Percentiles rank a stretch among this genome's conserved stretches.
These are phyloP conservation scores for Penicillium frequentans DNA, from an alignment of 2,329 filamentous ascomycete genomes.

Conservation along the genomic window DNA sequence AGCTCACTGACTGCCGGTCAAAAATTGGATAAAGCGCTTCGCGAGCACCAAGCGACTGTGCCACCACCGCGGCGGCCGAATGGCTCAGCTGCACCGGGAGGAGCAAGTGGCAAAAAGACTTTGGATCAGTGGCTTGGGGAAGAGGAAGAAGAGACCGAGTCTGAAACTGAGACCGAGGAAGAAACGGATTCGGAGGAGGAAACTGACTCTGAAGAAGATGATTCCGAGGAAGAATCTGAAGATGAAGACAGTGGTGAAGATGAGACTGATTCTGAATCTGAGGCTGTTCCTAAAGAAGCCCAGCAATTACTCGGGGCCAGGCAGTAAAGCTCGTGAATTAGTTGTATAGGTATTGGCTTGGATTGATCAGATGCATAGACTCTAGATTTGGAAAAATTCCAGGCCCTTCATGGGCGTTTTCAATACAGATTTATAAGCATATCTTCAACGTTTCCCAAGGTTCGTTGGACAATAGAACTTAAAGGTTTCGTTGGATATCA, in stretches of 20 bases:
- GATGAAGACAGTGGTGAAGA: conserved; percentile 50
- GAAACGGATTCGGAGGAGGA: conserved; percentile 48
- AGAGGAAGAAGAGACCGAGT: conserved; percentile 57
- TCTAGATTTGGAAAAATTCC: neutral
- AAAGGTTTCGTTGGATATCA: too few species aligned
- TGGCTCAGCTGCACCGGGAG: conserved; percentile 20
- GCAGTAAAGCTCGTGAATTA: neutral
- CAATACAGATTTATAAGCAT: too few species aligned
- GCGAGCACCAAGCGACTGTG: conserved; percentile 37
- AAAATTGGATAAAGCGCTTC: conserved; percentile 44
- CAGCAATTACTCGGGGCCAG: conserved; percentile 15
- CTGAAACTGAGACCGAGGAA: conserved; percentile 50
- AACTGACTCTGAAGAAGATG: conserved; percentile 45
- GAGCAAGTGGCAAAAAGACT: conserved; percentile 65
- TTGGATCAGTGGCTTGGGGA: conserved; percentile 92
- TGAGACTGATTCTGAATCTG: conserved; percentile 35
- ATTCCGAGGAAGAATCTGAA: conserved; percentile 40
- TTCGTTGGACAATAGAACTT: too few species aligned
- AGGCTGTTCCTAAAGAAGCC: conserved; percentile 21
- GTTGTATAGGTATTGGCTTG: conserved; percentile 5
- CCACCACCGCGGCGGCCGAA: conserved; percentile 7
- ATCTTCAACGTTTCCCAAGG: too few species aligned
- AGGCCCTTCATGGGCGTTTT: neutral
- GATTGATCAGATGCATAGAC: neutral
- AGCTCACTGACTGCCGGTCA: conserved; percentile 41